Evolutionary conservation across 106 monocot genomes (phyloP).

Genomic region (Acorus calamus): DNA sequence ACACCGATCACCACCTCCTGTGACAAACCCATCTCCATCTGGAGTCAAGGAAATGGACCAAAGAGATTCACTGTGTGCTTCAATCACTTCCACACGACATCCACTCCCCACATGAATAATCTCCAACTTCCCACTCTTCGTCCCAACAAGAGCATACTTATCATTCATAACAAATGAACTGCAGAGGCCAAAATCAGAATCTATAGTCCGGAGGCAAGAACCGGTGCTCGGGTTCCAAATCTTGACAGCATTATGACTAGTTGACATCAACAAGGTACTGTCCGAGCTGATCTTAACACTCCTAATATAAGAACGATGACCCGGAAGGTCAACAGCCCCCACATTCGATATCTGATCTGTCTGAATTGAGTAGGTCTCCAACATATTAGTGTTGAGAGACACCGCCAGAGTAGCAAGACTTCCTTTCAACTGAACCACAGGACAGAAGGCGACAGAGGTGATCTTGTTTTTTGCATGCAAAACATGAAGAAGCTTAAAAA

Average conservation of each 20-base stretch:
- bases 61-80: constrained; percentile 68
- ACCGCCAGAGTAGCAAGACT: constrained; percentile 55
- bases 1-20: constrained; percentile 70
- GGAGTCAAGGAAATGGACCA: constrained; percentile 51
- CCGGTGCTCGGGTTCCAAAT: constrained; percentile 95
- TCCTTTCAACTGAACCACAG: constrained; percentile 34
- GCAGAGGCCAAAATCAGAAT: constrained; percentile 82
- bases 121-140: constrained; percentile 68
- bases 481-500: constrained; percentile 57
- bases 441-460: constrained; percentile 74
- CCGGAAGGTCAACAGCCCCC: constrained; percentile 69
- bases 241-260: constrained; percentile 89
- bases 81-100: constrained; percentile 44
- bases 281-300: constrained; percentile 79
- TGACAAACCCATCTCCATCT: constrained; percentile 77
- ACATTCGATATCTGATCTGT: constrained; percentile 34
- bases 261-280: constrained; percentile 68
- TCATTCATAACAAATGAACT: constrained; percentile 67
- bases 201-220: constrained; percentile 72
- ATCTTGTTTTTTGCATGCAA: constrained; percentile 74
- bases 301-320: constrained; percentile 90
- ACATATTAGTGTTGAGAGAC: constrained; percentile 79
- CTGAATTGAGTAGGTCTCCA: constrained; percentile 70
- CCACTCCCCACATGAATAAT: constrained; percentile 90
- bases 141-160: constrained; percentile 79